These are phyloP conservation scores for Neurospora sp. DNA, from an alignment of 495 filamentous ascomycete genomes.

Conservation along the genomic window DNA sequence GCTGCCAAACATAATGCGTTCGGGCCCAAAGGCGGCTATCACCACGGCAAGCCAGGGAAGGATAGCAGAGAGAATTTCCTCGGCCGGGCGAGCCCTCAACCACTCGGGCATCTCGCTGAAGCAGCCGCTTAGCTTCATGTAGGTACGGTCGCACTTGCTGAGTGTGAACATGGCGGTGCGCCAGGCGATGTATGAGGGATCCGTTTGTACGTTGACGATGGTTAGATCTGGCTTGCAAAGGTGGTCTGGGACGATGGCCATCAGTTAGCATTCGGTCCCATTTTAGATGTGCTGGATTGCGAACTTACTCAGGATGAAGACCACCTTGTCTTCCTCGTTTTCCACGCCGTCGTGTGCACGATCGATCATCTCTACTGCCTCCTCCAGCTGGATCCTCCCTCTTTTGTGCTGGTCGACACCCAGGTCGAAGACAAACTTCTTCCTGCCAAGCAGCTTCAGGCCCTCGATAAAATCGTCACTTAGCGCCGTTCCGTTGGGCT, in stretches of 20 bases:
- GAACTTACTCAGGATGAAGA: constrained; percentile 61
- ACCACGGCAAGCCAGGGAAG: constrained; percentile 57
- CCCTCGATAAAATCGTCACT: constrained; percentile 52
- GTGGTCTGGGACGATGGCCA: constrained; percentile 47
- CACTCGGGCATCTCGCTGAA: constrained; percentile 61
- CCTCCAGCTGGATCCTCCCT: constrained; percentile 61
- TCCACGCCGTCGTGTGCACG: constrained; percentile 47
- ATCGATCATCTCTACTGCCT: constrained; percentile 62
- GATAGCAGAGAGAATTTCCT: constrained; percentile 37
- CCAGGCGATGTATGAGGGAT: constrained; percentile 49
- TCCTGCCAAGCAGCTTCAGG: constrained; percentile 55
- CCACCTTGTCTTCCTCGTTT: constrained; percentile 44
- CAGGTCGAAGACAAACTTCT: constrained; percentile 63
- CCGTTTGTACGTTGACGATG: constrained; percentile 32
- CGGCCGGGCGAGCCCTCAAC: constrained; percentile 26
- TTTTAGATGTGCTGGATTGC: background rate
- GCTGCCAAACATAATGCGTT: constrained; percentile 76
- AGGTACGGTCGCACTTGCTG: constrained; percentile 48
- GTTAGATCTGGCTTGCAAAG: constrained; percentile 77
- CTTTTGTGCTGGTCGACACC: constrained; percentile 64
- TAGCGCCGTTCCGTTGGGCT: constrained; percentile 52
- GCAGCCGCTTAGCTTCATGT: constrained; percentile 81
- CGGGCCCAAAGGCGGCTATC: constrained; percentile 55
- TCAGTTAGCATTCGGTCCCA: background rate
- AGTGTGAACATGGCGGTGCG: constrained; percentile 47